phyloP scores from a whole-genome alignment of 257 asterid genomes.

The Solanum pinnatisectum region DNA sequence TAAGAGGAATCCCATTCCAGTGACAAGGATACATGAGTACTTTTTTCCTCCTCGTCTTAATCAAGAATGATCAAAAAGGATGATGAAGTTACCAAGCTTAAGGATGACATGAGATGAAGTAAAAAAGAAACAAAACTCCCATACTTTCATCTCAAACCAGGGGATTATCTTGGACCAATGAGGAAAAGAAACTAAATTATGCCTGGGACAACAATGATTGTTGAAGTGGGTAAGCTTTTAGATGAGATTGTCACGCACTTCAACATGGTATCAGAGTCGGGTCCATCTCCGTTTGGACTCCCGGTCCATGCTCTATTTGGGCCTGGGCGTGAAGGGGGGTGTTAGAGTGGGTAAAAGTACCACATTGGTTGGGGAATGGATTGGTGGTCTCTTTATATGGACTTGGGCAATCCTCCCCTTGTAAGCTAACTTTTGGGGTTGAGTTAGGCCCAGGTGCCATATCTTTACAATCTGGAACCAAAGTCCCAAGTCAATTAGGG shows the following conservation, averaged over 20 bases:
- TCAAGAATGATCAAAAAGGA: not conserved
- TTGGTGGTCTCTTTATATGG: not conserved
- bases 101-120: not conserved
- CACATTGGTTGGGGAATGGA: not conserved
- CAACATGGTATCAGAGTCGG: not conserved
- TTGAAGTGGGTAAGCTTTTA: not conserved
- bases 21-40: not conserved
- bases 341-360: not conserved
- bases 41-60: not conserved
- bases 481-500: not conserved
- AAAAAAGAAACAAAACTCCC: not conserved
- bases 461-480: not conserved
- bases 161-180: not conserved
- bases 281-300: too few species aligned
- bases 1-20: not conserved
- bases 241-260: not conserved
- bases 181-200: not conserved
- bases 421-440: not conserved
- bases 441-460: not conserved
- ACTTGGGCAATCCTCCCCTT: not conserved
- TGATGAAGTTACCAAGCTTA: not conserved
- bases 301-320: not conserved
- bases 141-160: not conserved
- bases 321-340: not conserved
- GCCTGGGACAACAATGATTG: not conserved